Conservation (phyloP, 2,329 filamentous ascomycete genomes). For the Calonectria henricotiae region DNA sequence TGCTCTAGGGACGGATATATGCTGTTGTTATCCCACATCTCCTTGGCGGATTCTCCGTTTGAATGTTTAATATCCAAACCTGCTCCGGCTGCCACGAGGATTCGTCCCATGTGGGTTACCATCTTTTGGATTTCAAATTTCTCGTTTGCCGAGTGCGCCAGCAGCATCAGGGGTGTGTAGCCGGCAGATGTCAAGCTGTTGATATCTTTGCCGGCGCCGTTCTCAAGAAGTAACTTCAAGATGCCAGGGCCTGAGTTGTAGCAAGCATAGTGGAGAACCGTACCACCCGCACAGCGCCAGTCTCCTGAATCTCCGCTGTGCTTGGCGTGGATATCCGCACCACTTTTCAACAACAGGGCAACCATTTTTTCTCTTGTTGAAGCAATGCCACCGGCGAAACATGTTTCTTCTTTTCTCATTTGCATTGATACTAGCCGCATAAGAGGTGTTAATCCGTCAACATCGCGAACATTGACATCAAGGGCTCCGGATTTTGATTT, state of each 20-base stretch:
- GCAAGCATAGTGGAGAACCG: conserved; percentile 27
- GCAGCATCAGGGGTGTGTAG: conserved; percentile 26
- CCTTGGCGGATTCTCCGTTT: not conserved
- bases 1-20: conserved; percentile 1
- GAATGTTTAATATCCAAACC: not conserved
- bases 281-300: conserved; percentile 14
- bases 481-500: not conserved
- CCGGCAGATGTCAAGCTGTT: conserved; percentile 11
- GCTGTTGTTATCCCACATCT: not conserved
- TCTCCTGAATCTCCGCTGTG: conserved; percentile 2
- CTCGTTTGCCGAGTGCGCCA: not conserved
- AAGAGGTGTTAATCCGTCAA: conserved; percentile 25
- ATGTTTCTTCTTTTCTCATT: not conserved
- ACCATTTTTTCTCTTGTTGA: conserved; percentile 1
- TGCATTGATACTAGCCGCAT: conserved; percentile 4
- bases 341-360: conserved; percentile 13
- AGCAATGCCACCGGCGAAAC: not conserved
- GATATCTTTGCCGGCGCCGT: conserved; percentile 16
- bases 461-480: conserved; percentile 10
- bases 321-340: conserved; percentile 14
- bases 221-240: conserved; percentile 6
- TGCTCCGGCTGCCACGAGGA: conserved; percentile 18
- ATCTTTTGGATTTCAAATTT: conserved; percentile 3
- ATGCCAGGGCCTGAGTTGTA: conserved; percentile 3
- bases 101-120: conserved; percentile 4